phyloP scores from a whole-genome alignment of 768 basidiomycete genomes.

The Suillus bovinus region DNA sequence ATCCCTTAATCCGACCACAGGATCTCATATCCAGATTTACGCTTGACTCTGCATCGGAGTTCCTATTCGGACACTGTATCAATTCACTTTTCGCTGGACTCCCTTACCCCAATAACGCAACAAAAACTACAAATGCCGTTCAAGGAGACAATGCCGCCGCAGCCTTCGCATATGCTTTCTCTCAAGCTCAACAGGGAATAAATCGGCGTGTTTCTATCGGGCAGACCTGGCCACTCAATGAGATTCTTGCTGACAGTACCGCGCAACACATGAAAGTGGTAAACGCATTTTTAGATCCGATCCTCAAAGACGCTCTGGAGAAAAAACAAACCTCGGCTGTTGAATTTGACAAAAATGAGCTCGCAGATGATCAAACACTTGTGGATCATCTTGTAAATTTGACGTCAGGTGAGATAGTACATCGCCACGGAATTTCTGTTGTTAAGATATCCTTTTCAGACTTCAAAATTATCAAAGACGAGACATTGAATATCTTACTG shows the following conservation, averaged over 20 bases:
- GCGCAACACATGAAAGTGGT: conserved; percentile 39
- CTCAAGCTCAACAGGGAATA: conserved; percentile 33
- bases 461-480: conserved; percentile 38
- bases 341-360: conserved; percentile 14
- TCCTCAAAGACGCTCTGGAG: conserved; percentile 36
- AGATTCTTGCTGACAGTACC: conserved; percentile 36
- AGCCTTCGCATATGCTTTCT: conserved; percentile 37
- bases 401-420: conserved; percentile 35
- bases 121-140: conserved; percentile 10
- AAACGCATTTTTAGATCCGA: conserved; percentile 39
- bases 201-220: conserved; percentile 31
- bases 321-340: no score
- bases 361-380: conserved; percentile 38
- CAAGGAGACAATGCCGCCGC: conserved; percentile 17
- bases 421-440: neutral
- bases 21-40: conserved; percentile 50
- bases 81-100: conserved; percentile 38
- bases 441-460: conserved; percentile 19
- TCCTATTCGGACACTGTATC: conserved; percentile 48
- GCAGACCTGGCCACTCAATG: conserved; percentile 41
- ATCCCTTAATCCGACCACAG: conserved; percentile 19
- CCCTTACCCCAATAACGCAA: conserved; percentile 37
- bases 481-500: conserved; percentile 44
- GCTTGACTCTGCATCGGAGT: conserved; percentile 54
- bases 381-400: conserved; percentile 41